A percentile compares a stretch with the other conserved stretches of the same genome.
phyloP scores from a whole-genome alignment of 179 eudicot species.

The Spinacia oleracea region DNA sequence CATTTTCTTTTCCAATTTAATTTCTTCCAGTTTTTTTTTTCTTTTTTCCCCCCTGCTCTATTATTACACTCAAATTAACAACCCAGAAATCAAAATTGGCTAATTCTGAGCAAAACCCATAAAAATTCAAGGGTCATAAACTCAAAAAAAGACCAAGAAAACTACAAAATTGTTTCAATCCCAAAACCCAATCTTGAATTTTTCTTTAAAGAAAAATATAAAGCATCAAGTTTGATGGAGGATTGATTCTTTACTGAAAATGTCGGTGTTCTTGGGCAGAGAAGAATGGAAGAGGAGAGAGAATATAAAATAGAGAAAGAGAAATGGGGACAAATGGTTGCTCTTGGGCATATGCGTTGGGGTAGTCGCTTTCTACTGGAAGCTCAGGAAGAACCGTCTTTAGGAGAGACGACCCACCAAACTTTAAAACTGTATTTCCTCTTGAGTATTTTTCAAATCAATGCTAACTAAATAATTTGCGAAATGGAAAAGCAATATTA shows the following conservation, averaged over 20 bases:
- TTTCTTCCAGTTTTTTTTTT: background rate
- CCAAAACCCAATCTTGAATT: conserved; percentile 6
- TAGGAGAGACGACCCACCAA: conserved; percentile 33
- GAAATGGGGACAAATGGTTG: conserved; percentile 13
- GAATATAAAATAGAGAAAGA: background rate
- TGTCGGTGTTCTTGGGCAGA: conserved; percentile 39
- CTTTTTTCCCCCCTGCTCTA: background rate
- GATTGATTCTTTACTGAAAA: conserved; percentile 21
- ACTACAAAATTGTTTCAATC: background rate
- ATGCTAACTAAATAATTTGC: background rate
- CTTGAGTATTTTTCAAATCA: conserved; percentile 10
- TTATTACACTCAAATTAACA: background rate
- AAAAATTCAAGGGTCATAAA: conserved; percentile 16
- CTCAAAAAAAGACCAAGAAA: background rate
- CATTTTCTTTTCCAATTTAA: conserved; percentile 34
- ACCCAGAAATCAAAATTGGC: conserved; percentile 4
- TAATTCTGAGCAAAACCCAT: conserved; percentile 24
- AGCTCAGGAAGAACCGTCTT: conserved; percentile 21
- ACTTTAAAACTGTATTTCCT: conserved; percentile 28
- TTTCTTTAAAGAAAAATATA: background rate
- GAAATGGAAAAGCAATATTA: background rate
- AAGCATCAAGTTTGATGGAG: background rate
- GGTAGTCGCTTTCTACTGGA: conserved; percentile 35
- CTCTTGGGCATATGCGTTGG: conserved; percentile 18
- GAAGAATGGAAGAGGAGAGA: conserved; percentile 12